Percentiles rank a stretch among this genome's conserved stretches.
Evolutionary conservation across 352 stramenopile species (phyloP).

Genomic region (Achlya hypogyna): DNA sequence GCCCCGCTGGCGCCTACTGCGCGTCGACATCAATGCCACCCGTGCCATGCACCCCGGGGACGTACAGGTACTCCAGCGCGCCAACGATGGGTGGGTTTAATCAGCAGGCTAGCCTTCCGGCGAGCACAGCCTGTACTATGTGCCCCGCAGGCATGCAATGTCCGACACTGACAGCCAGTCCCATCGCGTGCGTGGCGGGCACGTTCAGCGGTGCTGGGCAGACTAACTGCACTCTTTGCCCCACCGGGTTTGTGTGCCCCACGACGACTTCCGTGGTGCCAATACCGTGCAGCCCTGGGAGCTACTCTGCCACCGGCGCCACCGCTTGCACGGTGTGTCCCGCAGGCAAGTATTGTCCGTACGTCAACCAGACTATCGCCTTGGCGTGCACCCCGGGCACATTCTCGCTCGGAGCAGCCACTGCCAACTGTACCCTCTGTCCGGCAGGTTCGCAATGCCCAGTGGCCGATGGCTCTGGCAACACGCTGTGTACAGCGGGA

Average conservation of each 20-base stretch:
- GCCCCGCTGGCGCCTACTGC: slow-evolving; percentile 44
- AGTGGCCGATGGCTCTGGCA: slow-evolving; percentile 26
- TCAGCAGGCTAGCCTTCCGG: slow-evolving; percentile 27
- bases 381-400: slow-evolving; percentile 41
- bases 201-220: slow-evolving; percentile 41
- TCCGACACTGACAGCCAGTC: slow-evolving; percentile 26
- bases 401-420: slow-evolving; percentile 44
- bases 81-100: slow-evolving; percentile 31
- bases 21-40: slow-evolving; percentile 27
- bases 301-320: slow-evolving; percentile 38
- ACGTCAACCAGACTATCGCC: slow-evolving; percentile 29
- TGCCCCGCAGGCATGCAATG: slow-evolving; percentile 50
- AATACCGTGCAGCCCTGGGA: slow-evolving; percentile 36
- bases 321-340: slow-evolving; percentile 40
- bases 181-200: slow-evolving; percentile 31
- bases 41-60: slow-evolving; percentile 29
- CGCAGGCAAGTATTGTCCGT: slow-evolving; percentile 50
- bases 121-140: slow-evolving; percentile 33
- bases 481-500: slow-evolving; percentile 37
- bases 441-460: slow-evolving; percentile 48
- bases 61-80: slow-evolving; percentile 25
- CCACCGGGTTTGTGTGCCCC: slow-evolving; percentile 49
- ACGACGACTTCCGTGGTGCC: slow-evolving; percentile 34
- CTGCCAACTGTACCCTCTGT: slow-evolving; percentile 53
- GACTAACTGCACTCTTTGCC: slow-evolving; percentile 40